A percentile compares a stretch with the other conserved stretches of the same genome.
Conservation (phyloP, 108 stramenopile genomes). For the Nitzschia sp. region DNA sequence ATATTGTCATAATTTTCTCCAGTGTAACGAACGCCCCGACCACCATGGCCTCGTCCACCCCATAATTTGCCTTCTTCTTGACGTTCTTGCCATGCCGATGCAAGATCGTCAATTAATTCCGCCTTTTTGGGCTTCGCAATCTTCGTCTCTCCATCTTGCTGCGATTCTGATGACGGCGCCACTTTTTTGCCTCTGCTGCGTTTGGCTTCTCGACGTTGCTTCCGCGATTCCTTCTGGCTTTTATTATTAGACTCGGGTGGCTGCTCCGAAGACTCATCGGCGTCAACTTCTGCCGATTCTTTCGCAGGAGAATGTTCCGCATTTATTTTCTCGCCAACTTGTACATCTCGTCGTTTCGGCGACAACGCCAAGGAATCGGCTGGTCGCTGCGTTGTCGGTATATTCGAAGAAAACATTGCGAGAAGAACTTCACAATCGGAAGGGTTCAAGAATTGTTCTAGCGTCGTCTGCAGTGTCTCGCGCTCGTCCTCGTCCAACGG, state of each 20-base stretch:
- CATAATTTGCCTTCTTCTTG: slow-evolving; percentile 39
- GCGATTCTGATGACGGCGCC: neutral
- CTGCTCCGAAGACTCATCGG: neutral
- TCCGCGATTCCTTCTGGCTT: neutral
- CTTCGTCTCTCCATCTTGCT: neutral
- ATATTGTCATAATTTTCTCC: slow-evolving; percentile 48
- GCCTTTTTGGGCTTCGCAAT: neutral
- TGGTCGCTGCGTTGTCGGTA: neutral
- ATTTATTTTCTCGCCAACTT: neutral
- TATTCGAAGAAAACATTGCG: neutral
- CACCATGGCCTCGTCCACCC: slow-evolving; percentile 68
- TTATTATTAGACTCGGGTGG: neutral
- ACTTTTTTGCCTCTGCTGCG: neutral
- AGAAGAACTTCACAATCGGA: slow-evolving; percentile 7
- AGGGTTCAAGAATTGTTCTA: slow-evolving; percentile 7
- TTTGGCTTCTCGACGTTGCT: slow-evolving; percentile 1
- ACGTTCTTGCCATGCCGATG: slow-evolving; percentile 57
- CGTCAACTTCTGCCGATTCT: neutral
- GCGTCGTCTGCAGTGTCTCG: neutral
- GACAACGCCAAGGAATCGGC: neutral
- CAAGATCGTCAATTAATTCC: slow-evolving; percentile 48
- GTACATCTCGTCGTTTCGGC: neutral
- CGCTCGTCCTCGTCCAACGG: neutral
- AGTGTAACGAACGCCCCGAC: slow-evolving; percentile 49
- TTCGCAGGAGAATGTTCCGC: neutral